Percentiles rank a stretch among this genome's conserved stretches.
These are phyloP conservation scores for Salvia splendens DNA, from an alignment of 257 asterid species.

Conservation along the genomic window DNA sequence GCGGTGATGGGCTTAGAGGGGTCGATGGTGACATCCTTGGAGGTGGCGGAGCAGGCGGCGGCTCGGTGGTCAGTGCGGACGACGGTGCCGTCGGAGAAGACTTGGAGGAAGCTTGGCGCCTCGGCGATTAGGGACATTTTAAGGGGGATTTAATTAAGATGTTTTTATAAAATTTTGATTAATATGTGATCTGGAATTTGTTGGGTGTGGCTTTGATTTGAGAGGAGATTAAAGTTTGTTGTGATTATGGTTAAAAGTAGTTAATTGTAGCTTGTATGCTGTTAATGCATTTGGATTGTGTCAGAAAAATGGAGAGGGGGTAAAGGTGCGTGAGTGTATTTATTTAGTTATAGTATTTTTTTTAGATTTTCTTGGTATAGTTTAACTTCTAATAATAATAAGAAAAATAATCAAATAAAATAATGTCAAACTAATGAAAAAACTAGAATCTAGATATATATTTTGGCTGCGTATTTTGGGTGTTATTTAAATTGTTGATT, in stretches of 20 bases:
- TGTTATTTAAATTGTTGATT: too few relatives aligned
- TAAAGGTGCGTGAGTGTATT: too few relatives aligned
- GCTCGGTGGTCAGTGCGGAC: conserved; percentile 47
- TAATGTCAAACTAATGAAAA: too few relatives aligned
- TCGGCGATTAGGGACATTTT: conserved; percentile 58
- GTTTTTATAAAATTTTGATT: background rate
- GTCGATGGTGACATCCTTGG: conserved; percentile 60
- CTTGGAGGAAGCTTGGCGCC: conserved; percentile 58
- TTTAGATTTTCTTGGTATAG: too few relatives aligned
- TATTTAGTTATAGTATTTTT: too few relatives aligned
- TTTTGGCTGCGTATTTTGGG: too few relatives aligned
- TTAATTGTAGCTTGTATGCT: background rate
- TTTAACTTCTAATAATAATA: too few relatives aligned
- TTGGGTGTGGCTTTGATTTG: background rate
- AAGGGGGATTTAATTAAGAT: background rate
- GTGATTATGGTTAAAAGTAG: conserved; percentile 37
- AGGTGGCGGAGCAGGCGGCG: conserved; percentile 33
- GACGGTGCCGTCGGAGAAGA: conserved; percentile 58
- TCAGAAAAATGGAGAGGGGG: background rate
- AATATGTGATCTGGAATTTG: background rate
- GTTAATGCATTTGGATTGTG: background rate
- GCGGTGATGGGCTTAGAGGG: conserved; percentile 53
- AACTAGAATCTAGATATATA: too few relatives aligned
- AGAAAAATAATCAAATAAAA: too few relatives aligned
- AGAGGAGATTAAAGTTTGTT: background rate